Evolutionary conservation across 2,329 filamentous ascomycete genomes (phyloP).

Genomic region (Chaetomiaceae sp.): DNA sequence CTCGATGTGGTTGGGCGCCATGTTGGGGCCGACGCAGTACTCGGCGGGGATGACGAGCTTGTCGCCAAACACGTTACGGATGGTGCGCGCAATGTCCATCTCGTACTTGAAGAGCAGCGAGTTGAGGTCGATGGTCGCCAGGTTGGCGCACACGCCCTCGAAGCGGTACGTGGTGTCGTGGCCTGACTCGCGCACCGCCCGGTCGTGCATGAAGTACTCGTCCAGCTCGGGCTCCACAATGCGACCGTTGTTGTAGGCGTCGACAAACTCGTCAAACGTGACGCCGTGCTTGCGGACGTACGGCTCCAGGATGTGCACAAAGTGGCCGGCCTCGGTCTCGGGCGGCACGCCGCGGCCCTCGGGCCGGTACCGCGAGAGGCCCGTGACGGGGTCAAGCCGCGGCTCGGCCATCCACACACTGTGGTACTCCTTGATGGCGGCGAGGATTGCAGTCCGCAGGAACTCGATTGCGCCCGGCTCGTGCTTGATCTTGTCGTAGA

Average conservation of each 20-base stretch:
- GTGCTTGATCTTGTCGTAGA: constrained; percentile 89
- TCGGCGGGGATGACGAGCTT: constrained; percentile 76
- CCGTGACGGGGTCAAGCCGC: constrained; percentile 70
- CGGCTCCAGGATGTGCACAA: constrained; percentile 74
- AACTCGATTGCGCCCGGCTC: constrained; percentile 78
- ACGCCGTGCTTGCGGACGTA: constrained; percentile 82
- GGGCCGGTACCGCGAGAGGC: constrained; percentile 79
- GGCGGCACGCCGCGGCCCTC: constrained; percentile 82
- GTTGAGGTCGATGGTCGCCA: constrained; percentile 93
- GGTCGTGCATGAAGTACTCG: constrained; percentile 92
- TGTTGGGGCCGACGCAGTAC: constrained; percentile 63
- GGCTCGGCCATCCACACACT: constrained; percentile 80
- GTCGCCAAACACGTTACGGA: constrained; percentile 80
- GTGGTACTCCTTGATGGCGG: constrained; percentile 96
- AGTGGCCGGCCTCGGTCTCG: constrained; percentile 85
- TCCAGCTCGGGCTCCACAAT: constrained; percentile 85
- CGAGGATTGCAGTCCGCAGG: constrained; percentile 71
- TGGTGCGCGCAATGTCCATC: constrained; percentile 81
- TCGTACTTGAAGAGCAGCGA: constrained; percentile 96
- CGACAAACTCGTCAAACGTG: constrained; percentile 77
- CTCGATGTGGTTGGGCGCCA: constrained; percentile 66
- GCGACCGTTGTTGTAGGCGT: constrained; percentile 75
- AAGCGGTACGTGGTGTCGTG: constrained; percentile 95
- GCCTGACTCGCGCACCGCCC: constrained; percentile 90
- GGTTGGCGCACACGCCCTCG: constrained; percentile 78